Evolutionary conservation across 768 basidiomycete species (phyloP).

Genomic region (Paxillus involutus): DNA sequence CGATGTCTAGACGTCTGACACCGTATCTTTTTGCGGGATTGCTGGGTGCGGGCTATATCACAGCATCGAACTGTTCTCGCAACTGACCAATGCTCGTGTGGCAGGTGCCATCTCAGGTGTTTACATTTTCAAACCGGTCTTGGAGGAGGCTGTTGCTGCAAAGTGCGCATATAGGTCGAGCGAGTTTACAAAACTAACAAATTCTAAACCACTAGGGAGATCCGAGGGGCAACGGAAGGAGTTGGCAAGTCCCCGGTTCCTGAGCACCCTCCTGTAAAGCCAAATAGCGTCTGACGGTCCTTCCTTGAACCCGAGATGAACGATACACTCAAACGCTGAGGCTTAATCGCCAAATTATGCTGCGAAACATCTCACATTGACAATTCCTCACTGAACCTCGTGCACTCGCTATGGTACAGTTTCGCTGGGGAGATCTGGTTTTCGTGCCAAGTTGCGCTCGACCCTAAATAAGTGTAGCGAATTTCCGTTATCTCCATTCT

Average conservation of each 20-base stretch:
- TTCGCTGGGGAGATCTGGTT: not conserved
- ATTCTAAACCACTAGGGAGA: slow-evolving; percentile 11
- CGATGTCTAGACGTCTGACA: slow-evolving; percentile 39
- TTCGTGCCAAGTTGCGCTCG: slow-evolving; percentile 8
- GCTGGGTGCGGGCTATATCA: slow-evolving; percentile 43
- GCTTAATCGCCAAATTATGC: not conserved
- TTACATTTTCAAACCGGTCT: slow-evolving; percentile 62
- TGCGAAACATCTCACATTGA: not conserved
- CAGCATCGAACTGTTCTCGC: not conserved
- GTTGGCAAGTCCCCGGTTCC: slow-evolving; percentile 1
- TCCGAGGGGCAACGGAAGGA: not conserved
- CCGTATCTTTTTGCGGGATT: slow-evolving; percentile 57
- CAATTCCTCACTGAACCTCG: not conserved
- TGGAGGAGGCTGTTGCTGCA: slow-evolving; percentile 19
- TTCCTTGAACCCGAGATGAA: not conserved
- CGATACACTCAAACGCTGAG: not conserved
- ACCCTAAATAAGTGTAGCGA: slow-evolving; percentile 21
- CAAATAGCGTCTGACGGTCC: slow-evolving; percentile 7
- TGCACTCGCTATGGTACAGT: slow-evolving; percentile 7
- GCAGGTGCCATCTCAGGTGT: slow-evolving; percentile 61
- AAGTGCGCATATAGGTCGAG: slow-evolving; percentile 11
- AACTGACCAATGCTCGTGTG: slow-evolving; percentile 1
- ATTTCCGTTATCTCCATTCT: slow-evolving; percentile 31
- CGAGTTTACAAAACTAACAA: not conserved
- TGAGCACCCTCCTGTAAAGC: slow-evolving; percentile 4